Conservation (phyloP, 1,284 basidiomycete genomes). For the Laetiporus sulphureus region DNA sequence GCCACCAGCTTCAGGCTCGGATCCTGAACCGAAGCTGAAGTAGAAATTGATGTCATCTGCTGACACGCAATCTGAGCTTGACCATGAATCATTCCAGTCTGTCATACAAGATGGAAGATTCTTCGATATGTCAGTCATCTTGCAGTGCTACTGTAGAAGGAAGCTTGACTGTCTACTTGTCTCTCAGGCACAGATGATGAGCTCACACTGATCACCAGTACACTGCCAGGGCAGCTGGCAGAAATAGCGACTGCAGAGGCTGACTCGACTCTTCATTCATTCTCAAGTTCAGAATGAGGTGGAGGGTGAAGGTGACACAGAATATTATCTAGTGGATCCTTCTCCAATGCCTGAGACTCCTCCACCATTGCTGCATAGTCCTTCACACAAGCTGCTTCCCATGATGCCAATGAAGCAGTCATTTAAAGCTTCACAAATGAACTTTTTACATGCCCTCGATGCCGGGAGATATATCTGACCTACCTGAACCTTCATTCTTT, state of each 20-base stretch:
- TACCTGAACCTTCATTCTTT: slow-evolving; percentile 44
- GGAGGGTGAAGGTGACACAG: too few relatives aligned
- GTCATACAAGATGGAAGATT: slow-evolving; percentile 24
- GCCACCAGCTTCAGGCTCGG: slow-evolving; percentile 13
- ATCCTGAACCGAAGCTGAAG: slow-evolving; percentile 10
- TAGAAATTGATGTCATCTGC: too few relatives aligned
- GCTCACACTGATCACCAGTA: slow-evolving; percentile 22
- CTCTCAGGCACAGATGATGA: slow-evolving; percentile 38
- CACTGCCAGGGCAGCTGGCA: slow-evolving; percentile 28
- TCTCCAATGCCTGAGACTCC: slow-evolving; percentile 9
- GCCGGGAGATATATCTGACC: slow-evolving; percentile 38
- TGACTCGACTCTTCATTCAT: slow-evolving; percentile 1
- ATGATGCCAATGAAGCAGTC: too few relatives aligned
- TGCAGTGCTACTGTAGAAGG: too few relatives aligned
- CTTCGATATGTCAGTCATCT: slow-evolving; percentile 24
- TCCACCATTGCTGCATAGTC: slow-evolving; percentile 8
- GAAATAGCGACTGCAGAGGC: slow-evolving; percentile 11
- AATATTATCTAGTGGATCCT: too few relatives aligned
- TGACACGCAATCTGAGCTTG: too few relatives aligned
- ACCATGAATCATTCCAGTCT: too few relatives aligned
- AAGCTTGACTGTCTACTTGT: too few relatives aligned
- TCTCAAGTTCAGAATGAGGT: too few relatives aligned
- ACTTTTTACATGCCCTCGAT: slow-evolving; percentile 66
- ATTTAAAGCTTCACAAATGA: too few relatives aligned
- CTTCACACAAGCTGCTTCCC: background rate